A percentile compares a stretch with the other conserved stretches of the same genome.
Evolutionary conservation across 129 eudicot species (phyloP).

Genomic region (Heracleum sosnowskyi): DNA sequence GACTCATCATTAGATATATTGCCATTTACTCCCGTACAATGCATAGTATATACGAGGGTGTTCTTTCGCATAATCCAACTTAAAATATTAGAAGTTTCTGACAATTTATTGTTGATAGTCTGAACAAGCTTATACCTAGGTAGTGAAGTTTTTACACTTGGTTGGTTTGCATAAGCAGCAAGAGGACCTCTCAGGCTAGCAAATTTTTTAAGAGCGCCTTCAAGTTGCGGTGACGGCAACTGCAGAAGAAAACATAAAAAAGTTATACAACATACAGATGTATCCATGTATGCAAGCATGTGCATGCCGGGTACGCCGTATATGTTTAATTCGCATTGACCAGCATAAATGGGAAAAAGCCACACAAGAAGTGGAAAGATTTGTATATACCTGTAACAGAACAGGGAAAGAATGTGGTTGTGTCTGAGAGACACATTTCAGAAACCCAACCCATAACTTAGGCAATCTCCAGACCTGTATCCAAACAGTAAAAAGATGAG

Average conservation of each 20-base stretch:
- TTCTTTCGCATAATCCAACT: neutral
- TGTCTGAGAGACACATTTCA: slow-evolving; percentile 90
- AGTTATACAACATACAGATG: neutral
- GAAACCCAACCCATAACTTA: slow-evolving; percentile 85
- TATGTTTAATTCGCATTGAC: neutral
- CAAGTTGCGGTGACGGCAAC: slow-evolving; percentile 91
- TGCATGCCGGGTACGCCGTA: neutral
- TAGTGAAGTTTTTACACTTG: slow-evolving; percentile 46
- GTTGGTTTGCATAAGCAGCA: slow-evolving; percentile 73
- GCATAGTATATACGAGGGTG: neutral
- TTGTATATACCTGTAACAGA: slow-evolving; percentile 52
- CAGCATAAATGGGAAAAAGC: neutral
- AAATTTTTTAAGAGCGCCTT: slow-evolving; percentile 74
- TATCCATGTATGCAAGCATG: neutral
- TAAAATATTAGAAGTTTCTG: neutral
- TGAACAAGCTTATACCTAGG: slow-evolving; percentile 50
- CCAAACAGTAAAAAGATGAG: slow-evolving; percentile 18
- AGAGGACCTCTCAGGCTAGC: slow-evolving; percentile 59
- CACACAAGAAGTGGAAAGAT: neutral
- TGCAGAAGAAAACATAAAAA: slow-evolving; percentile 39
- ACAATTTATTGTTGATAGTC: neutral
- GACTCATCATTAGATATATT: neutral
- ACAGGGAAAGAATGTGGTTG: slow-evolving; percentile 92
- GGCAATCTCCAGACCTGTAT: slow-evolving; percentile 90
- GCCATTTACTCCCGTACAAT: neutral